Percentiles rank a stretch among this genome's conserved stretches.
These are phyloP conservation scores for Flaveria sonorensis DNA, from an alignment of 129 eudicot species.

Conservation along the genomic window DNA sequence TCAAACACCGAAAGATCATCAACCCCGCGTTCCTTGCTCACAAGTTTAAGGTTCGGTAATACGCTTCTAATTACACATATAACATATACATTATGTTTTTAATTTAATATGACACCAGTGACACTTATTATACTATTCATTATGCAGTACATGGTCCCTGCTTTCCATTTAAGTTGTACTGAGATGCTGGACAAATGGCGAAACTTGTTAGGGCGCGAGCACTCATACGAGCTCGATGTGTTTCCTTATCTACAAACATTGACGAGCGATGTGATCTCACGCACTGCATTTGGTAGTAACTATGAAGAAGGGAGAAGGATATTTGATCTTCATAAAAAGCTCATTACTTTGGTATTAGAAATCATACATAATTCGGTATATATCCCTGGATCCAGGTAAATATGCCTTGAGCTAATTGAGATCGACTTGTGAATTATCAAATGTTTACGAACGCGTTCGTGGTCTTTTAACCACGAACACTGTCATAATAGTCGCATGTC, in stretches of 20 bases:
- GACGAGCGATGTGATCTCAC: constrained; percentile 32
- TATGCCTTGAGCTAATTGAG: background rate
- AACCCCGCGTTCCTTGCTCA: constrained; percentile 39
- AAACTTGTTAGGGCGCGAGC: constrained; percentile 12
- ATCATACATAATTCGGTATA: constrained; percentile 26
- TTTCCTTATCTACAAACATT: constrained; percentile 40
- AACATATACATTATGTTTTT: no score
- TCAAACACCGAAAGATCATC: constrained; percentile 40
- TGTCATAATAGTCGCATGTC: no score
- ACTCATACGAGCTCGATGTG: constrained; percentile 33
- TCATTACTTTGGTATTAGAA: constrained; percentile 11
- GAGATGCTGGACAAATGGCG: constrained; percentile 36
- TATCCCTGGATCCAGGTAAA: constrained; percentile 38
- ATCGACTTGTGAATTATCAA: constrained; percentile 5
- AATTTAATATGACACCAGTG: no score
- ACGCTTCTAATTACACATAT: no score
- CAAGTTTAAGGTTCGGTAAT: constrained; percentile 32
- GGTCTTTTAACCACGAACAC: no score
- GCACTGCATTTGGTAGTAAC: constrained; percentile 39
- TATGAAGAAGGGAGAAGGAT: constrained; percentile 39
- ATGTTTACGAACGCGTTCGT: background rate
- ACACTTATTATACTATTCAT: background rate
- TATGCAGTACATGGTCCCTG: constrained; percentile 31
- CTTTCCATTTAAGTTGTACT: constrained; percentile 33
- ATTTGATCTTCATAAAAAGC: constrained; percentile 35